Conservation (phyloP, 73 alveolate species). For the Symbiodinium pilosum region DNA sequence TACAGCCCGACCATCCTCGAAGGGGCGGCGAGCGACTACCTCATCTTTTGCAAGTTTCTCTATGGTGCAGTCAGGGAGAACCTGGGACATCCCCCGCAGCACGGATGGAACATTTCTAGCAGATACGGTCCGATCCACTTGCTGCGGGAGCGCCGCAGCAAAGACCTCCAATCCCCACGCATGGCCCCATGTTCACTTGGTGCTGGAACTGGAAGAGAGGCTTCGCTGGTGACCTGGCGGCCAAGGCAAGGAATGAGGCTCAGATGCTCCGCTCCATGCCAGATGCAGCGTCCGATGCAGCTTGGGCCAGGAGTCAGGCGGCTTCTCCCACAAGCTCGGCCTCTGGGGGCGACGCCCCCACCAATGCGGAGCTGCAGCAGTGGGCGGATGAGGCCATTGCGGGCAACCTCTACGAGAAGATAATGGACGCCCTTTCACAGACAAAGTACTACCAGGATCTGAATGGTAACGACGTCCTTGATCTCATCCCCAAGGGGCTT, state of each 20-base stretch:
- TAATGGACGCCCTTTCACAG: background rate
- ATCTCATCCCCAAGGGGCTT: background rate
- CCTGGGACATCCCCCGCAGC: background rate
- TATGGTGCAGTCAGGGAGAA: background rate
- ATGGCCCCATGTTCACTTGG: background rate
- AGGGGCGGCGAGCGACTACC: no score
- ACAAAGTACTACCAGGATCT: background rate
- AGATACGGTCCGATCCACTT: background rate
- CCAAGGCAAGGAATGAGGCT: background rate
- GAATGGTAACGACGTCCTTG: background rate
- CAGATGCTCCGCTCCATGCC: background rate
- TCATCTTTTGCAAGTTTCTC: background rate
- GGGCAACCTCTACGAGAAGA: background rate
- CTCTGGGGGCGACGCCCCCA: background rate
- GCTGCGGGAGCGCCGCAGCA: background rate
- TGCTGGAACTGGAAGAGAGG: background rate
- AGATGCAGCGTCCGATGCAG: background rate
- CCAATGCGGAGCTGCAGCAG: background rate
- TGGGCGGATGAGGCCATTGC: background rate
- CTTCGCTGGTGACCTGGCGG: background rate
- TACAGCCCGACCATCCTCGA: no score
- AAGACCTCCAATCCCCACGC: background rate
- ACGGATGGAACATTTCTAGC: background rate
- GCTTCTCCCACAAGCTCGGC: background rate
- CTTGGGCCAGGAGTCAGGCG: background rate